Evolutionary conservation across 352 stramenopile genomes (phyloP).

Genomic region (Globisporangium megalacanthum): DNA sequence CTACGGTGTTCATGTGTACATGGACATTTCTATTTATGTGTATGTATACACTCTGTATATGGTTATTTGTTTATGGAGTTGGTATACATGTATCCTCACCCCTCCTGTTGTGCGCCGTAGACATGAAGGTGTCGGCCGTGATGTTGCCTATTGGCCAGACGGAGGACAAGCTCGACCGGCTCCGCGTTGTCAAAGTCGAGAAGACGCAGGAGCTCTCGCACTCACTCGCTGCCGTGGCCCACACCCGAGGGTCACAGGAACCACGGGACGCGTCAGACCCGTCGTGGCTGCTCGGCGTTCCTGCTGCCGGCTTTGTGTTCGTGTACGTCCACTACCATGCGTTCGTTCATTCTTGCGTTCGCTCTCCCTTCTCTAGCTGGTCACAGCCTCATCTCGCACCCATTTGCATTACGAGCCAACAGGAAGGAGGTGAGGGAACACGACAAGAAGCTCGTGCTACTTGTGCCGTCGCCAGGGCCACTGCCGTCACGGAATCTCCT

Average conservation of each 20-base stretch:
- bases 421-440: slow-evolving; percentile 75
- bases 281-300: slow-evolving; percentile 53
- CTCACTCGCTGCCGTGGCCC: slow-evolving; percentile 66
- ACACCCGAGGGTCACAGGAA: slow-evolving; percentile 33
- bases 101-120: slow-evolving; percentile 11
- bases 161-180: slow-evolving; percentile 54
- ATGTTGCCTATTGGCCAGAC: slow-evolving; percentile 84
- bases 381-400: background rate
- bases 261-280: slow-evolving; percentile 36
- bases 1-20: background rate
- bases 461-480: slow-evolving; percentile 76
- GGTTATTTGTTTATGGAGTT: background rate
- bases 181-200: slow-evolving; percentile 66
- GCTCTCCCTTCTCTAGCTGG: background rate
- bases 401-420: background rate
- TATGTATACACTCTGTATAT: background rate
- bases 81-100: background rate
- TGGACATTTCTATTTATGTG: no score
- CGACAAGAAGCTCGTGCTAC: slow-evolving; percentile 75
- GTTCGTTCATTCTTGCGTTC: slow-evolving; percentile 1
- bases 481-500: slow-evolving; percentile 76
- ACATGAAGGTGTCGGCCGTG: slow-evolving; percentile 82
- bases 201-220: slow-evolving; percentile 70
- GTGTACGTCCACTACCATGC: slow-evolving; percentile 41
- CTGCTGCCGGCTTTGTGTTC: slow-evolving; percentile 78